These are phyloP conservation scores for Flueggea neowawraea DNA, from an alignment of 441 rosid genomes.

Conservation along the genomic window DNA sequence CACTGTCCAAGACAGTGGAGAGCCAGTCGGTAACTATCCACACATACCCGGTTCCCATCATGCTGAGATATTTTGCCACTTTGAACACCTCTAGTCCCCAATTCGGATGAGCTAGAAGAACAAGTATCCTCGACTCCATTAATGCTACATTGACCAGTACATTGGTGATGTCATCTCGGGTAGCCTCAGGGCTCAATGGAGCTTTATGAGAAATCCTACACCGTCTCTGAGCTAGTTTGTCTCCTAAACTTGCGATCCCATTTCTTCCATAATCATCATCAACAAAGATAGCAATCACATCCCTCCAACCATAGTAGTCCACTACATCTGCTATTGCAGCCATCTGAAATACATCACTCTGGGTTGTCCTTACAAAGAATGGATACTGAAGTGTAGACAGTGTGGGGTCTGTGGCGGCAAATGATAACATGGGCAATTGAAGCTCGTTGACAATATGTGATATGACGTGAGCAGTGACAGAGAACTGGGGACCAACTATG, in stretches of 20 bases:
- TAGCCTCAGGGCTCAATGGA: slow-evolving; percentile 49
- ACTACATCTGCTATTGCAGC: slow-evolving; percentile 74
- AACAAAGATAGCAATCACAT: slow-evolving; percentile 68
- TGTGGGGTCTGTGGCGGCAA: slow-evolving; percentile 80
- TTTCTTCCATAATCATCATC: slow-evolving; percentile 88
- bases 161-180: slow-evolving; percentile 58
- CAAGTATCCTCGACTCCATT: slow-evolving; percentile 68
- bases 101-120: slow-evolving; percentile 45
- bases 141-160: slow-evolving; percentile 67
- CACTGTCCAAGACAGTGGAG: slow-evolving; percentile 59
- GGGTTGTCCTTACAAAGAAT: slow-evolving; percentile 74
- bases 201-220: slow-evolving; percentile 77
- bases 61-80: slow-evolving; percentile 71
- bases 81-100: slow-evolving; percentile 55
- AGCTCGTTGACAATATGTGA: slow-evolving; percentile 64
- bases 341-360: slow-evolving; percentile 81
- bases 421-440: slow-evolving; percentile 69
- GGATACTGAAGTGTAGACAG: slow-evolving; percentile 79
- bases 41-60: slow-evolving; percentile 72
- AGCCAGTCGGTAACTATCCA: slow-evolving; percentile 90
- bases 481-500: slow-evolving; percentile 80
- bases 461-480: slow-evolving; percentile 72
- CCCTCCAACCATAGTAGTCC: slow-evolving; percentile 69
- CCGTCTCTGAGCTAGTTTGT: slow-evolving; percentile 55
- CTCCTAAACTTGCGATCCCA: slow-evolving; percentile 74